Evolutionary conservation across 345 rosid genomes (phyloP).

Genomic region (Garcia nutans): DNA sequence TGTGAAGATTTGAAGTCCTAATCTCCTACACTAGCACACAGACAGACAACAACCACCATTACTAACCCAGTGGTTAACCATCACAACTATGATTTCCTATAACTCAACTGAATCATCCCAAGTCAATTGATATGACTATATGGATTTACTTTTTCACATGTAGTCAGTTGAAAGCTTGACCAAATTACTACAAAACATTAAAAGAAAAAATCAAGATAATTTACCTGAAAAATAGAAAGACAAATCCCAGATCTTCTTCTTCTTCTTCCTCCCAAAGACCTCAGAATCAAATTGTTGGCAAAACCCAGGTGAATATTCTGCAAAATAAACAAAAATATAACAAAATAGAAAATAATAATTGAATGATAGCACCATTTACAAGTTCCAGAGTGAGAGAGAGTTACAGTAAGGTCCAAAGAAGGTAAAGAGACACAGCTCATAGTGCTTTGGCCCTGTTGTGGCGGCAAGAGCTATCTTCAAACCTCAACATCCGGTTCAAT

Average conservation of each 20-base stretch:
- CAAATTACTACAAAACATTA: background rate
- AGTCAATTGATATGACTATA: background rate
- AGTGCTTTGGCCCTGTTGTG: no score
- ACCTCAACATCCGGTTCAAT: no score
- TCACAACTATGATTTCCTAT: no score
- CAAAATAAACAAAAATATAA: background rate
- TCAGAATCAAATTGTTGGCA: background rate
- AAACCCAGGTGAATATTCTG: slow-evolving; percentile 12
- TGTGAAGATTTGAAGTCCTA: background rate
- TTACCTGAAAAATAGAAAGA: slow-evolving; percentile 11
- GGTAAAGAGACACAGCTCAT: background rate
- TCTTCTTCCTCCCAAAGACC: slow-evolving; percentile 3
- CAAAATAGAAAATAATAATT: background rate
- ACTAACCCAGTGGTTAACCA: no score
- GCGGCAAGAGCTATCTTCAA: no score
- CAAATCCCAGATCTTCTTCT: background rate
- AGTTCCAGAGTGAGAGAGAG: background rate
- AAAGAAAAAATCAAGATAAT: background rate
- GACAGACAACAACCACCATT: no score
- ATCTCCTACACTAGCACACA: no score
- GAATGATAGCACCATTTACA: background rate
- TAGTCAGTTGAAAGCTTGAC: background rate
- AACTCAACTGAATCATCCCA: background rate
- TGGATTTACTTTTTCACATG: no score
- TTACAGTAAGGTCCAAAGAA: background rate